These are phyloP conservation scores for Lentinus tigrinus DNA, from an alignment of 768 basidiomycete species.

Conservation along the genomic window DNA sequence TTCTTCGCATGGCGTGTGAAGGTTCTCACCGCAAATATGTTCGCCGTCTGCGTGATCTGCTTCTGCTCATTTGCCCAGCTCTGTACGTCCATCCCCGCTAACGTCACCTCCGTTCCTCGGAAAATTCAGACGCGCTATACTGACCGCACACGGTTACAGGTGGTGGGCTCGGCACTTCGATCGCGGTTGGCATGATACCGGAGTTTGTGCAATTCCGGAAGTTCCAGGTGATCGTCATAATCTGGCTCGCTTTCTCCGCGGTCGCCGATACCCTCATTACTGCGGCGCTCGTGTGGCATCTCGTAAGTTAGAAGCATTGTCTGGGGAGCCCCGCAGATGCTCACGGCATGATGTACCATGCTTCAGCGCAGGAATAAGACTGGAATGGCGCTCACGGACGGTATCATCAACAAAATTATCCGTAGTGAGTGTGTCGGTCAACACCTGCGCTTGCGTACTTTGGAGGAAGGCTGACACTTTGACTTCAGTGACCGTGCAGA, in stretches of 20 bases:
- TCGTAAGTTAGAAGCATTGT: conserved; percentile 34
- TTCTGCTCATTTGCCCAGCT: conserved; percentile 27
- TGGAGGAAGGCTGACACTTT: background rate
- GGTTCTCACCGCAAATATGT: conserved; percentile 31
- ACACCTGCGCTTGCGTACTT: background rate
- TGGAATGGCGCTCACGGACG: conserved; percentile 41
- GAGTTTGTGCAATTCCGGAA: conserved; percentile 34
- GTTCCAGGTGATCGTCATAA: conserved; percentile 33
- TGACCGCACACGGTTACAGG: conserved; percentile 19
- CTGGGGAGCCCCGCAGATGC: background rate
- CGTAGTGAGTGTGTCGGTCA: conserved; percentile 26
- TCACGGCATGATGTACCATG: too few relatives aligned
- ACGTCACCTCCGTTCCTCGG: too few relatives aligned
- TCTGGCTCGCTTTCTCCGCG: conserved; percentile 44
- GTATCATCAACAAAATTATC: conserved; percentile 44
- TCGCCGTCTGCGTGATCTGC: conserved; percentile 28
- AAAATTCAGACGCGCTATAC: background rate
- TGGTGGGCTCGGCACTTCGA: conserved; percentile 34
- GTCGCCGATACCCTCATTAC: conserved; percentile 45
- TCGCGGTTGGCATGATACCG: conserved; percentile 30
- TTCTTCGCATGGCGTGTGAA: conserved; percentile 48
- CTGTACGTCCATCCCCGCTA: conserved; percentile 21
- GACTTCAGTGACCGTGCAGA: conserved; percentile 36
- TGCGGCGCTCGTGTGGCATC: conserved; percentile 39
- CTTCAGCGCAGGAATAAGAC: conserved; percentile 40